Evolutionary conservation across 2,329 filamentous ascomycete genomes (phyloP).

Genomic region (Fusarium lateritium): DNA sequence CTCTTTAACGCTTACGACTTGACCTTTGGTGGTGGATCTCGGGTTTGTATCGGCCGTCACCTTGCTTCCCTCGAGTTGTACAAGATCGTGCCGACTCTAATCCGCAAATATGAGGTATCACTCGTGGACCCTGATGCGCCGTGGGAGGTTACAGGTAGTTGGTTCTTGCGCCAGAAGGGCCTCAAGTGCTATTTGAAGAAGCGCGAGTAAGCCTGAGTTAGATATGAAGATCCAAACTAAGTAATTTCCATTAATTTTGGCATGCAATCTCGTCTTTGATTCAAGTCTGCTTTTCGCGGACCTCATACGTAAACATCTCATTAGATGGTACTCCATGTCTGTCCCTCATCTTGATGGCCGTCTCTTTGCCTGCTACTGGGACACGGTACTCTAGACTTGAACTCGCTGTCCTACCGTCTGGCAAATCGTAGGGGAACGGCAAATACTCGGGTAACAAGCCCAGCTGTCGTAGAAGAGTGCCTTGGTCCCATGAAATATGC

Average conservation of each 20-base stretch:
- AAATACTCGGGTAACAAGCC: conserved; percentile 72
- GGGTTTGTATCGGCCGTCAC: conserved; percentile 55
- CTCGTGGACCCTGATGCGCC: conserved; percentile 47
- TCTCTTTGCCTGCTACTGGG: conserved; percentile 53
- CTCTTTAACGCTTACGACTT: conserved; percentile 56
- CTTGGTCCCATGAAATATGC: conserved; percentile 79
- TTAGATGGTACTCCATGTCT: conserved; percentile 51
- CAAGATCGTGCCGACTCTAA: conserved; percentile 60
- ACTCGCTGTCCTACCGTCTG: conserved; percentile 51
- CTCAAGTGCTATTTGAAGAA: conserved; percentile 29
- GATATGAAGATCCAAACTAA: no score
- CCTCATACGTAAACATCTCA: conserved; percentile 46
- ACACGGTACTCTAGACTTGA: conserved; percentile 51
- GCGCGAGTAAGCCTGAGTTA: background rate
- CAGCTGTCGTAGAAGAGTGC: conserved; percentile 71
- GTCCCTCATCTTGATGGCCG: conserved; percentile 52
- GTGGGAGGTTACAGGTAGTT: conserved; percentile 40
- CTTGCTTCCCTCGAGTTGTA: conserved; percentile 55
- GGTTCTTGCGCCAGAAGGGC: conserved; percentile 36
- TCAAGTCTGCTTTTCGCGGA: conserved; percentile 3
- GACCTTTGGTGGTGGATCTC: conserved; percentile 54
- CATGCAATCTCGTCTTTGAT: background rate
- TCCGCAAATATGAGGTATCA: conserved; percentile 60
- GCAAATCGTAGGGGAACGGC: conserved; percentile 70
- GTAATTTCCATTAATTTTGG: background rate